Evolutionary conservation across 768 basidiomycete species (phyloP), one percentile per base, ranked within the genome.

Genomic region (Epithele typhae): DNA sequence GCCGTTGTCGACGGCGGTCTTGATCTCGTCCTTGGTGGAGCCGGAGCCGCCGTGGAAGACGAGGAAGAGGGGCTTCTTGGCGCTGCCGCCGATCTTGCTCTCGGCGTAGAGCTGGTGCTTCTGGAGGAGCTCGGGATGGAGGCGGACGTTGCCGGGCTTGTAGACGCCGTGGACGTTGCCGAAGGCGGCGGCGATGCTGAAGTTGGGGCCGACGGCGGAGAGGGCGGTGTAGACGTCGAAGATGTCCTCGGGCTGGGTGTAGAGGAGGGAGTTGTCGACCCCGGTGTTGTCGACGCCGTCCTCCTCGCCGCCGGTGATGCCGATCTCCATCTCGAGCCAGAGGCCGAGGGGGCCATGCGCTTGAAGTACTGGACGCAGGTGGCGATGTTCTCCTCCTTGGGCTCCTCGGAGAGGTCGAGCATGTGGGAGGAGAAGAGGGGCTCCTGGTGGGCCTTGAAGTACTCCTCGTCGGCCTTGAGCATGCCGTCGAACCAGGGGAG

Each of bases 301-400:
- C 68, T 99, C 96, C 68, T 99, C 96, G 59, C 96, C 96, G 62
- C 96, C 96, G 41, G 96, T 99, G 70, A 99, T 98, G 62, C 96
- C 96, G 66, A 99, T 99, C 72, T 99, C 96, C 96, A 99, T 99
- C 79, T 99, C 96, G 67, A 99, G 91, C 92, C 92, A 99, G 51
- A 91, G 71, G 42, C 89, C 87, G 62, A 98, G 68, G 52, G 85
- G 3, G 89, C 87, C 92, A 98, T 88, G 64, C 91, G 90, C 71
- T 84, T 77, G 70, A 98, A 95, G 78, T 99, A 99, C 64, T 92
- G 80, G 49, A 75, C 92, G 67, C 96, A 98, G 43, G 75, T 91
- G 35, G 76, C 84, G 64, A 98, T 99, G 76, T 98, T 99, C 61
- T 96, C 78, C 51, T 92, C 94, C 62, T 90, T 88, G 59, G 86